Evolutionary conservation across 208 protist species (phyloP).

Genomic region (Crithidia brevicula): DNA sequence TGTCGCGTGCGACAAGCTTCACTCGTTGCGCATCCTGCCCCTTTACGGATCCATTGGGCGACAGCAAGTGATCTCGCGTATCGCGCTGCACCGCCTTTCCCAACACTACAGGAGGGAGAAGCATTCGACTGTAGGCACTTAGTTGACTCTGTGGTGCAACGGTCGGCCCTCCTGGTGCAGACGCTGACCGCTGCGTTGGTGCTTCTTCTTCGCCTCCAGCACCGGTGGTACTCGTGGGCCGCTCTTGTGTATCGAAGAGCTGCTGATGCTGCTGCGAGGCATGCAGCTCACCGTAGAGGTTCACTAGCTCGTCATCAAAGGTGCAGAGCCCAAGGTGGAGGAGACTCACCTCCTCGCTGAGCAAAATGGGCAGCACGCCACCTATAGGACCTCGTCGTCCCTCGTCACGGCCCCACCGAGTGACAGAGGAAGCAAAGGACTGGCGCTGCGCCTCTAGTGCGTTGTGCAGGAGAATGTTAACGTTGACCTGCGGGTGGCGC

Average conservation of each 20-base stretch:
- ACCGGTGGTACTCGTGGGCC: not conserved
- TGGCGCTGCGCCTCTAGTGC: conserved; percentile 33
- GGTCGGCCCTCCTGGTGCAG: not conserved
- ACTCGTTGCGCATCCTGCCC: not conserved
- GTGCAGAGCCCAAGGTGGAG: conserved; percentile 79
- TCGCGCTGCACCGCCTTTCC: conserved; percentile 11
- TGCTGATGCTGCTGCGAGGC: not conserved
- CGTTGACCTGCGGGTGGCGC: conserved; percentile 32
- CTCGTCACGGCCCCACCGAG: not conserved
- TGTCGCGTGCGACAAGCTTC: not conserved
- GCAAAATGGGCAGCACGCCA: conserved; percentile 47
- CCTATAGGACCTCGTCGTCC: not conserved
- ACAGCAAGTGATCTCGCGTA: not conserved
- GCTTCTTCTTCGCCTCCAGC: not conserved
- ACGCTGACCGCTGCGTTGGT: not conserved
- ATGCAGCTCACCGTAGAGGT: conserved; percentile 35
- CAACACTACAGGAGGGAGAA: conserved; percentile 23
- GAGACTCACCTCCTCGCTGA: conserved; percentile 77
- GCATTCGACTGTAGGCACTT: conserved; percentile 32
- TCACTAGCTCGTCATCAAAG: conserved; percentile 74
- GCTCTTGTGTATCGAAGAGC: not conserved
- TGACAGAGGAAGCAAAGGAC: not conserved
- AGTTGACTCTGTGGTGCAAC: conserved; percentile 4
- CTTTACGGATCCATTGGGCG: not conserved
- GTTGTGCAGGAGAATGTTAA: conserved; percentile 28